Percentiles rank a stretch among this genome's conserved stretches.
phyloP scores from a whole-genome alignment of 305 asterid species.

The Fraxinus greggii region DNA sequence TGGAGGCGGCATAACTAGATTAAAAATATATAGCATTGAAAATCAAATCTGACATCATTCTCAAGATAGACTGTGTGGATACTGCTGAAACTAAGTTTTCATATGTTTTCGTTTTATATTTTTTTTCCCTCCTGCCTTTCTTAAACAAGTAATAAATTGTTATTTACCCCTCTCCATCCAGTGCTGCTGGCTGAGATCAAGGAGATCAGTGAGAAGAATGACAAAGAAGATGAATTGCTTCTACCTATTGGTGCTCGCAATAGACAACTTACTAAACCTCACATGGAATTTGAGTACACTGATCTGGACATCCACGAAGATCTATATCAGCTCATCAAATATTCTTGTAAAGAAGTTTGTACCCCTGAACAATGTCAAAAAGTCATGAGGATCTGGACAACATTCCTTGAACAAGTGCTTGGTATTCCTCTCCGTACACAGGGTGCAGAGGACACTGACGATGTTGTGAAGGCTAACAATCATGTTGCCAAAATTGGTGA shows the following conservation, averaged over 20 bases:
- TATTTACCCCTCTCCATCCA: conserved; percentile 37
- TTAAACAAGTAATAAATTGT: conserved; percentile 7
- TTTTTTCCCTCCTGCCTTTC: background rate
- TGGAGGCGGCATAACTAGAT: conserved; percentile 9
- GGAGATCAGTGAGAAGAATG: conserved; percentile 59
- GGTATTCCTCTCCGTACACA: conserved; percentile 56
- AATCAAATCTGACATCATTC: conserved; percentile 13
- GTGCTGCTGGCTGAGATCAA: conserved; percentile 80
- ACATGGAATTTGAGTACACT: conserved; percentile 68
- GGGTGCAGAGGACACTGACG: conserved; percentile 38
- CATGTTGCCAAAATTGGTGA: conserved; percentile 34
- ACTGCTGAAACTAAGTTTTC: background rate
- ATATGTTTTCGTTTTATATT: too few relatives aligned
- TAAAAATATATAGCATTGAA: background rate
- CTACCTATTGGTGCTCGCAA: conserved; percentile 62
- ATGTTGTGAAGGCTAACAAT: conserved; percentile 30
- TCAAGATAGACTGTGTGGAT: conserved; percentile 5
- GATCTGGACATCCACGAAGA: conserved; percentile 89
- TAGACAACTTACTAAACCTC: conserved; percentile 58
- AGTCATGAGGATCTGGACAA: conserved; percentile 80
- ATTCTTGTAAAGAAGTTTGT: conserved; percentile 79
- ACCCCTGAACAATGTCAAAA: conserved; percentile 74
- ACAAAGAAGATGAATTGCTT: conserved; percentile 64
- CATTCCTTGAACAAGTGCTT: conserved; percentile 72
- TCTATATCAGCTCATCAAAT: conserved; percentile 73